Evolutionary conservation across 345 rosid genomes (phyloP).

Genomic region (Hibiscus syriacus): DNA sequence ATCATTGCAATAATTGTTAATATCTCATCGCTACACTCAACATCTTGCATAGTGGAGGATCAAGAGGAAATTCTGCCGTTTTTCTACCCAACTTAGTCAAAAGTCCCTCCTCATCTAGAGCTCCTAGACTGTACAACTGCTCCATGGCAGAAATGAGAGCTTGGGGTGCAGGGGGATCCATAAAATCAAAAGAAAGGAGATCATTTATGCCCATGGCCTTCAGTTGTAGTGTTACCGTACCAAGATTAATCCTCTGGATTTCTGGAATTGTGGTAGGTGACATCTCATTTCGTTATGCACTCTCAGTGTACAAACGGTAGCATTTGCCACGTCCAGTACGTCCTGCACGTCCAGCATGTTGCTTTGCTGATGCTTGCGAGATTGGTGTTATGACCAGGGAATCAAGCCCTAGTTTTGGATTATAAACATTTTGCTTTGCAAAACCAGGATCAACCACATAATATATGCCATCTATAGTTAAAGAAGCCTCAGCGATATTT

Average conservation of each 20-base stretch:
- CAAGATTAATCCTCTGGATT: conserved; percentile 89
- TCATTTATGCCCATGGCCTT: conserved; percentile 95
- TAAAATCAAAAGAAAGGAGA: conserved; percentile 60
- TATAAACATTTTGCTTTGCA: conserved; percentile 63
- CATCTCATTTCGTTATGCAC: conserved; percentile 67
- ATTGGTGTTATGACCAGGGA: conserved; percentile 62
- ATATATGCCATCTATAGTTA: conserved; percentile 60
- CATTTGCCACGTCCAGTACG: conserved; percentile 77
- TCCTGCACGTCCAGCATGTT: conserved; percentile 73
- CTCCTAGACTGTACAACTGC: conserved; percentile 75
- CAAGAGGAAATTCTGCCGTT: conserved; percentile 96
- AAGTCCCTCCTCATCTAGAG: conserved; percentile 85
- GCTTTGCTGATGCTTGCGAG: conserved; percentile 77
- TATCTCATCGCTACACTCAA: conserved; percentile 94
- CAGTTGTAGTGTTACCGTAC: conserved; percentile 52
- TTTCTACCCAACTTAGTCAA: conserved; percentile 83
- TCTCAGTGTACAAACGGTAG: conserved; percentile 61
- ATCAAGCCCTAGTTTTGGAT: conserved; percentile 63
- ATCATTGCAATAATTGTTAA: conserved; percentile 88
- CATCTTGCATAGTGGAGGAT: conserved; percentile 87
- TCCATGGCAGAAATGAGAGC: conserved; percentile 91
- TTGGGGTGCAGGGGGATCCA: conserved; percentile 70
- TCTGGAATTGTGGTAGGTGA: conserved; percentile 82
- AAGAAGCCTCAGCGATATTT: conserved; percentile 67
- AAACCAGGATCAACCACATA: conserved; percentile 73